These are phyloP conservation scores for Cryphonectria japonica DNA, from an alignment of 2,329 filamentous ascomycete genomes.

Conservation along the genomic window DNA sequence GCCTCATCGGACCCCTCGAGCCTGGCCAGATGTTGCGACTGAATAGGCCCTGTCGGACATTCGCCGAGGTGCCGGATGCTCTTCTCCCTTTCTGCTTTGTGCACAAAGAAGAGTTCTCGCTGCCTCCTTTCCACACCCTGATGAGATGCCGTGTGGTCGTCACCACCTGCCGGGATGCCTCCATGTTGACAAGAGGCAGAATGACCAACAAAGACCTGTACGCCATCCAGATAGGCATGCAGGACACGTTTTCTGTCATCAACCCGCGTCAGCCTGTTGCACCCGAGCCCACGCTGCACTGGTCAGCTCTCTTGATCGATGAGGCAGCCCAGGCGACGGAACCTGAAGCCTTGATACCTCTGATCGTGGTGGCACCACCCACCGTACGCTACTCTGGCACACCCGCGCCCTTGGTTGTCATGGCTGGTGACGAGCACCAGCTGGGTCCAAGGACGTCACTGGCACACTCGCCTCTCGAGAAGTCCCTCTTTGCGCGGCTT, in stretches of 20 bases:
- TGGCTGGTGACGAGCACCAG: slow-evolving; percentile 36
- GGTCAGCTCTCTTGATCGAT: slow-evolving; percentile 34
- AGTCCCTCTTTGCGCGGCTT: slow-evolving; percentile 33
- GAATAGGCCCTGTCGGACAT: slow-evolving; percentile 31
- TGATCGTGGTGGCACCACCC: slow-evolving; percentile 33
- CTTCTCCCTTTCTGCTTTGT: slow-evolving; percentile 33
- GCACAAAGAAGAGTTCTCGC: slow-evolving; percentile 23
- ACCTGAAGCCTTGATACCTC: slow-evolving; percentile 32
- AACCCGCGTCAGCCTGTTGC: slow-evolving; percentile 26
- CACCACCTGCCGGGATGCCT: slow-evolving; percentile 34
- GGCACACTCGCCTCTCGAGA: slow-evolving; percentile 27
- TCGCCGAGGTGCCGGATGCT: slow-evolving; percentile 29
- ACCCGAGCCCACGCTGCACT: slow-evolving; percentile 30
- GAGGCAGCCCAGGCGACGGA: slow-evolving; percentile 36
- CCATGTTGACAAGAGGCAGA: slow-evolving; percentile 31
- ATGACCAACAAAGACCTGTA: slow-evolving; percentile 34
- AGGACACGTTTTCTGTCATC: slow-evolving; percentile 13
- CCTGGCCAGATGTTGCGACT: slow-evolving; percentile 32
- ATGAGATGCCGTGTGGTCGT: slow-evolving; percentile 33
- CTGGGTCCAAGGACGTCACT: slow-evolving; percentile 32
- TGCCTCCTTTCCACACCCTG: slow-evolving; percentile 30
- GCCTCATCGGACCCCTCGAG: slow-evolving; percentile 27
- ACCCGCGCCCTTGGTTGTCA: slow-evolving; percentile 32
- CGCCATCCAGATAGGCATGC: slow-evolving; percentile 26
- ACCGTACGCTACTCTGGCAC: neutral